phyloP scores from a whole-genome alignment of 1,284 basidiomycete species.

The Papiliotrema terrestris region DNA sequence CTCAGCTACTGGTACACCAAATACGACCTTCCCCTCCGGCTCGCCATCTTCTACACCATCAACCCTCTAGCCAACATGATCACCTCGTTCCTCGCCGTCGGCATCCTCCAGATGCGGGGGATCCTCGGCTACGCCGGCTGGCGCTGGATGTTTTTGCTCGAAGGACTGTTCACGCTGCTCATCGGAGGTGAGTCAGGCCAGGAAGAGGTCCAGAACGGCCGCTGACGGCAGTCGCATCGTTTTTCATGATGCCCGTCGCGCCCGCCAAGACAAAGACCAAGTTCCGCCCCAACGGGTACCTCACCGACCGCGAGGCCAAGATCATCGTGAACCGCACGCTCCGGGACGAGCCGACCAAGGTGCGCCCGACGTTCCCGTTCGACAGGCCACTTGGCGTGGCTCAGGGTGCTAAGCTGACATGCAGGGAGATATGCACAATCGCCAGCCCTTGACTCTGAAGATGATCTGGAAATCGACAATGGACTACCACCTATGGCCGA shows the following conservation, averaged over 20 bases:
- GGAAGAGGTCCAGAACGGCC: background rate
- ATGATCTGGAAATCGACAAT: background rate
- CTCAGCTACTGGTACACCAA: slow-evolving; percentile 68
- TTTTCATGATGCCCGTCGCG: background rate
- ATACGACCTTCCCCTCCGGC: slow-evolving; percentile 61
- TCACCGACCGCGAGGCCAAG: slow-evolving; percentile 38
- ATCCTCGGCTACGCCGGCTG: slow-evolving; percentile 55
- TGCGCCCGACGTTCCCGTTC: slow-evolving; percentile 27
- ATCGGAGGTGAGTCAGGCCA: background rate
- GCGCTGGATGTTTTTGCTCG: slow-evolving; percentile 31
- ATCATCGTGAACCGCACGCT: slow-evolving; percentile 52
- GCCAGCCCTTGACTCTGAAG: background rate
- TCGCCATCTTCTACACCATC: slow-evolving; percentile 64
- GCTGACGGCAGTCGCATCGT: background rate
- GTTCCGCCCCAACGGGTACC: slow-evolving; percentile 62
- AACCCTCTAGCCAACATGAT: slow-evolving; percentile 56
- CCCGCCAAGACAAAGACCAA: slow-evolving; percentile 54
- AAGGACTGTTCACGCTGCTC: slow-evolving; percentile 9
- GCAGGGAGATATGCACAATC: no score
- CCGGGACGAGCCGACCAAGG: slow-evolving; percentile 47
- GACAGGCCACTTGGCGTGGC: background rate
- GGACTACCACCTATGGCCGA: slow-evolving; percentile 12
- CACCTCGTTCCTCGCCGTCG: slow-evolving; percentile 63
- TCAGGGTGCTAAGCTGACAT: background rate
- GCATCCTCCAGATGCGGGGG: slow-evolving; percentile 60